Percentiles rank a stretch among this genome's conserved stretches.
Conservation (phyloP, 306 rosid genomes). For the Inga laurina region DNA sequence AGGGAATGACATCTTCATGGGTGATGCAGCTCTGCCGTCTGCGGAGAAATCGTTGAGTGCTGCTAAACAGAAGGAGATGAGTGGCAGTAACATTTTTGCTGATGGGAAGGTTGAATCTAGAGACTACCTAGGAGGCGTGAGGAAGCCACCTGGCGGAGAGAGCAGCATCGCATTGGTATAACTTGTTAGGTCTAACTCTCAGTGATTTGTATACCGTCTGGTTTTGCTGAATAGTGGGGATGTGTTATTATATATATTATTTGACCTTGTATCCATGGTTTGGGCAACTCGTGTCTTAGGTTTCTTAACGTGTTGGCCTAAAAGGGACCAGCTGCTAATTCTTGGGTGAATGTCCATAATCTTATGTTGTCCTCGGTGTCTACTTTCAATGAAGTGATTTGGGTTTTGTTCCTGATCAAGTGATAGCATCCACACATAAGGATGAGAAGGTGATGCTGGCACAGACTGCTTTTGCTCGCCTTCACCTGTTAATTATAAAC, state of each 20-base stretch:
- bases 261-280: constrained; percentile 77
- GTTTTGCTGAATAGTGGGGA: constrained; percentile 61
- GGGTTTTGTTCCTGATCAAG: constrained; percentile 36
- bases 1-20: constrained; percentile 87
- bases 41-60: constrained; percentile 84
- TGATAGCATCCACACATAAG: background rate
- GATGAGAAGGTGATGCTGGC: too few species aligned
- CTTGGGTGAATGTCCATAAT: constrained; percentile 81
- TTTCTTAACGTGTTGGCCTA: constrained; percentile 55
- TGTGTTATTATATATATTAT: constrained; percentile 69
- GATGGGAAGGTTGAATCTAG: constrained; percentile 95
- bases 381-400: constrained; percentile 43
- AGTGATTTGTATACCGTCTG: constrained; percentile 45
- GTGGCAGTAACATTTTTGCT: constrained; percentile 93
- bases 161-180: constrained; percentile 98
- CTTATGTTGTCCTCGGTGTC: constrained; percentile 39
- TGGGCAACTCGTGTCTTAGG: constrained; percentile 71
- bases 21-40: constrained; percentile 69
- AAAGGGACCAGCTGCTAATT: constrained; percentile 75
- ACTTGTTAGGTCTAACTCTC: constrained; percentile 79
- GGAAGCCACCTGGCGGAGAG: constrained; percentile 99
- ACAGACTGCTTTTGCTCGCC: background rate
- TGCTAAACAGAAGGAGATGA: constrained; percentile 90
- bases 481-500: too few species aligned
- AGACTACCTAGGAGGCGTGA: constrained; percentile 91